Conservation (phyloP, 495 filamentous ascomycete genomes). For the Cercophora sp. region DNA sequence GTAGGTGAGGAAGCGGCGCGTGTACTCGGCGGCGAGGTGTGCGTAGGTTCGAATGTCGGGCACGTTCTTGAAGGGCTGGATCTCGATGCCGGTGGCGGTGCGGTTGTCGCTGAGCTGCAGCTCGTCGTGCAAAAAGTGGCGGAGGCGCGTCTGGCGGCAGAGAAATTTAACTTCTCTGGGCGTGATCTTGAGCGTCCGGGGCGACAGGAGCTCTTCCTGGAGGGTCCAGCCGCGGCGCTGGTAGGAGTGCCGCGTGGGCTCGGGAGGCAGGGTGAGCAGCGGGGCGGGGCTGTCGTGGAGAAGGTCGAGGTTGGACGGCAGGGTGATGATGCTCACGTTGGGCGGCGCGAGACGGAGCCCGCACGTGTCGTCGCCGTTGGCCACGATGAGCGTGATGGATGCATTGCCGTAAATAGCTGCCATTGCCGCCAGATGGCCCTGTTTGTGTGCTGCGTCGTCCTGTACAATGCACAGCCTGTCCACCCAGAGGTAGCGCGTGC, state of each 20-base stretch:
- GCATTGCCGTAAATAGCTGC: neutral
- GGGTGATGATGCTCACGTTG: neutral
- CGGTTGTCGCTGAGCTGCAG: neutral
- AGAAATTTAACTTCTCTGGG: neutral
- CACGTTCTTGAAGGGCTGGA: neutral
- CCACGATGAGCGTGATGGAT: neutral
- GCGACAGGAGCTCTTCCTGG: neutral
- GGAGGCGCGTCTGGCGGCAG: neutral
- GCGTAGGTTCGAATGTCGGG: slow-evolving; percentile 1
- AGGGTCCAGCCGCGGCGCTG: neutral
- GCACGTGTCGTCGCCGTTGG: neutral
- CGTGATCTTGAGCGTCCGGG: neutral
- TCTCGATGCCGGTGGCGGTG: neutral
- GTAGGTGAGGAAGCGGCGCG: neutral
- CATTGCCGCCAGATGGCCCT: neutral
- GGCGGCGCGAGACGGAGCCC: neutral
- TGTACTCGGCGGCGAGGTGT: neutral
- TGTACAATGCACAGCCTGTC: neutral
- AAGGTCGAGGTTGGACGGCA: neutral
- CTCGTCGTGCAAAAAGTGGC: neutral
- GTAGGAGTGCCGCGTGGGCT: neutral
- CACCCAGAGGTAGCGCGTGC: neutral
- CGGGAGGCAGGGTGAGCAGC: neutral
- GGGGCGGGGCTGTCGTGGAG: neutral
- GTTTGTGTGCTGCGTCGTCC: neutral